Percentiles rank a stretch among this genome's conserved stretches.
Evolutionary conservation across 1,139 yeast species (phyloP).

Genomic region (Insectozyma bohioensis): DNA sequence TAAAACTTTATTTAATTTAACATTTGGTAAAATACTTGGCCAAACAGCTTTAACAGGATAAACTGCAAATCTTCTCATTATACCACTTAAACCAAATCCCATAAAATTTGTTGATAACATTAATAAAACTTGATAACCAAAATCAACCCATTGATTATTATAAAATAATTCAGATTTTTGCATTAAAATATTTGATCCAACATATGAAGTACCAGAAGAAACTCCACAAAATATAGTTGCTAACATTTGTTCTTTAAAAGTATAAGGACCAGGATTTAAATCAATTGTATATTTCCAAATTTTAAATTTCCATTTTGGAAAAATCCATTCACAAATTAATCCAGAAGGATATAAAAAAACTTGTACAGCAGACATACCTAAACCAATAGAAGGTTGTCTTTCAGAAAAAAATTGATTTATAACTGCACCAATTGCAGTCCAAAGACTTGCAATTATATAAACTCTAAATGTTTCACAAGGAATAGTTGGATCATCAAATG

Average conservation of each 20-base stretch:
- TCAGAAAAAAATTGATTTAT: constrained; percentile 59
- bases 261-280: constrained; percentile 30
- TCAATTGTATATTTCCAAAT: constrained; percentile 14
- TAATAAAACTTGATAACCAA: constrained; percentile 50
- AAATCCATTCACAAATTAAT: constrained; percentile 16
- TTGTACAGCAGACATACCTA: constrained; percentile 39
- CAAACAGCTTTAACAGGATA: constrained; percentile 58
- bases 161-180: constrained; percentile 27
- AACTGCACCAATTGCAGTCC: constrained; percentile 66
- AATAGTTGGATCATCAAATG: constrained; percentile 49
- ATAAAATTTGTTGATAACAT: constrained; percentile 54
- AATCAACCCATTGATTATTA: constrained; percentile 37
- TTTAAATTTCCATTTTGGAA: constrained; percentile 20
- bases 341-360: constrained; percentile 25
- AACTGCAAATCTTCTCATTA: constrained; percentile 53
- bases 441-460: constrained; percentile 50
- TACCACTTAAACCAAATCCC: constrained; percentile 65
- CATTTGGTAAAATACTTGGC: constrained; percentile 55
- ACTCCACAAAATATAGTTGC: constrained; percentile 23
- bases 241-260: constrained; percentile 26
- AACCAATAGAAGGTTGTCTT: constrained; percentile 52
- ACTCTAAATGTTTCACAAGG: constrained; percentile 59
- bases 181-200: constrained; percentile 19
- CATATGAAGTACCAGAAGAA: constrained; percentile 24
- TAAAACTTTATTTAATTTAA: constrained; percentile 57